Conservation (phyloP, 805 yeast genomes). For the Lipomyces kockii region DNA sequence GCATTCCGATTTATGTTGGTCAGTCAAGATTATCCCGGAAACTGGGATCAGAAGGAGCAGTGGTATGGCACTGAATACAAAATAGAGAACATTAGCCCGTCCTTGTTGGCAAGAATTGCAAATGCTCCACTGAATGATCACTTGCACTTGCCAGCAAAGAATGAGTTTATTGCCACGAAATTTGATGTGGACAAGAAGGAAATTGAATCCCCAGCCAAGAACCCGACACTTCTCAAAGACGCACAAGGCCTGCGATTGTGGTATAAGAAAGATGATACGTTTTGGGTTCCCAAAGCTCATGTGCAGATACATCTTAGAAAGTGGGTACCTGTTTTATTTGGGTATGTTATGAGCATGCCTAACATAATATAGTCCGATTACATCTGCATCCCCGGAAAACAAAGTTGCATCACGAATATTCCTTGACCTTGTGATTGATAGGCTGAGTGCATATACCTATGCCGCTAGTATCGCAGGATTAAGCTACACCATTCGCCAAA, state of each 20-base stretch:
- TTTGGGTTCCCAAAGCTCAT: constrained; percentile 85
- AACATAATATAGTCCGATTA: constrained; percentile 52
- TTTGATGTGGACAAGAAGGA: constrained; percentile 61
- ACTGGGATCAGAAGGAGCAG: constrained; percentile 58
- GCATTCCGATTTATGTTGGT: constrained; percentile 66
- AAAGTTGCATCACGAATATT: constrained; percentile 64
- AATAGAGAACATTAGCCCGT: constrained; percentile 51
- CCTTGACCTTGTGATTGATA: constrained; percentile 75
- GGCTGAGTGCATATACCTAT: constrained; percentile 74
- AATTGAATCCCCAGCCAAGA: constrained; percentile 49
- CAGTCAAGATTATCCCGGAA: constrained; percentile 56
- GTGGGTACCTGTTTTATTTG: constrained; percentile 37
- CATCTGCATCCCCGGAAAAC: constrained; percentile 62
- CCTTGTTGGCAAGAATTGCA: constrained; percentile 47
- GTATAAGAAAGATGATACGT: constrained; percentile 89
- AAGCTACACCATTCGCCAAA: constrained; percentile 58
- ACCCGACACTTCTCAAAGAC: constrained; percentile 66
- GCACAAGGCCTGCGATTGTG: constrained; percentile 64
- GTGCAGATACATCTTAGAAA: constrained; percentile 64
- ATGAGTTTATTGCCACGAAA: constrained; percentile 80
- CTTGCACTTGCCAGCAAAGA: constrained; percentile 69
- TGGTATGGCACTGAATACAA: constrained; percentile 92
- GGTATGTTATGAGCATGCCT: background rate
- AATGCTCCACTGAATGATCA: constrained; percentile 42
- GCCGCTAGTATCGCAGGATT: constrained; percentile 85